Evolutionary conservation across 2,329 filamentous ascomycete genomes (phyloP), one percentile per base, ranked within the genome.

Genomic region (Trichoderma sp.): DNA sequence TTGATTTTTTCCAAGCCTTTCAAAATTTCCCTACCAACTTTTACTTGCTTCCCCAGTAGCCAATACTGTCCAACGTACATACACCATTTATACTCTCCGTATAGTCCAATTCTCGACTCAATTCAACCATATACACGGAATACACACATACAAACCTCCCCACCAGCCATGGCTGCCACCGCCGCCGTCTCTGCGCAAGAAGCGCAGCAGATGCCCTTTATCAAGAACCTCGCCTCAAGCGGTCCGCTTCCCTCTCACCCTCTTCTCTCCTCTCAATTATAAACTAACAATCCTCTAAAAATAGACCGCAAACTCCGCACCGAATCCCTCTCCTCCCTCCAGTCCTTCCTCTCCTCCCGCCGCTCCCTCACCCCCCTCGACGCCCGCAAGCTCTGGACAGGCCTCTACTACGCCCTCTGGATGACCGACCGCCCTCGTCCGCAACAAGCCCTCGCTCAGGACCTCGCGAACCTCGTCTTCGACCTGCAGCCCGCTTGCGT

Each of bases 331-430:
- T 84, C 88, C 68, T 93, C 92, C 62, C 90, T 98, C 32, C 89
- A 90, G 75, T 87, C 89, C 64, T 98, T 93, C 85, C 91, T 98
- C 79, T 87, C 88, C 73, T 86, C 88, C 73, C 87, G 88, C 53
- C 80, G 84, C 47, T 77, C 81, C 68, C 88, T 98, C 73, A 84
- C 88, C 20, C 84, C 88, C 53, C 81, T 92, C 75, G 94, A 97
- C 74, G 85, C 93, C 64, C 85, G 95, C 73, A 97, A 97, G 84
- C 88, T 98, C 75, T 97, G 94, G 94, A 97, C 97, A 80, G 95
- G 94, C 6, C 88, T 98, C 23, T 98, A 96, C 85, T 98, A 94
- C 86, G 92, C 91, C 78, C 89, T 96, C 78, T 98, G 94, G 92
- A 96, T 97, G 91, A 94, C 92, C 81, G 95, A 98, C 85, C 93